Percentiles rank a stretch among this genome's conserved stretches.
Evolutionary conservation across 805 yeast genomes (phyloP).

Genomic region (Myxozyma sirexii): DNA sequence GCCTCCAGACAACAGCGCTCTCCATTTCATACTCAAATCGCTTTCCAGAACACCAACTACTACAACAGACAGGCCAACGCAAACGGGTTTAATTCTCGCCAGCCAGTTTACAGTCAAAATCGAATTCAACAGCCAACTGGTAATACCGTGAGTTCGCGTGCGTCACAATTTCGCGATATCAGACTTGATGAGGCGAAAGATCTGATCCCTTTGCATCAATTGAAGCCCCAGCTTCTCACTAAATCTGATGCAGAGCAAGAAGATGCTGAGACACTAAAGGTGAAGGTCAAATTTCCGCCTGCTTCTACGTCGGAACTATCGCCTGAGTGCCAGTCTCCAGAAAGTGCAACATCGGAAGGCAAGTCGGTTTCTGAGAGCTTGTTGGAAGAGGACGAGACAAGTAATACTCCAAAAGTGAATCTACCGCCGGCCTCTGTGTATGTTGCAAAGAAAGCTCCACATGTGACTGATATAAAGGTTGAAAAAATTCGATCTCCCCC

Average conservation of each 20-base stretch:
- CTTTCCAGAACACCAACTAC: too few species aligned
- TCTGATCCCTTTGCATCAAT: neutral
- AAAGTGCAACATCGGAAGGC: too few species aligned
- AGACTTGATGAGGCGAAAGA: neutral
- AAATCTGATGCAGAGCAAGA: neutral
- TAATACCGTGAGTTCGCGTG: neutral
- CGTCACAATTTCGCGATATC: neutral
- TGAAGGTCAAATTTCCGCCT: slow-evolving; percentile 4
- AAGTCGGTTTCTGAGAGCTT: neutral
- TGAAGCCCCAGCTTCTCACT: neutral
- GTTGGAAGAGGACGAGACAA: slow-evolving; percentile 9
- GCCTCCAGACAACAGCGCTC: too few species aligned
- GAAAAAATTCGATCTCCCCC: neutral
- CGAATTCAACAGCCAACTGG: neutral
- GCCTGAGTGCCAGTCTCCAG: neutral
- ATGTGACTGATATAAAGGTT: neutral
- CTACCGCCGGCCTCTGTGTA: slow-evolving; percentile 19
- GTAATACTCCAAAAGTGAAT: slow-evolving; percentile 12
- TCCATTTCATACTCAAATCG: too few species aligned
- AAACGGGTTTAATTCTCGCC: too few species aligned
- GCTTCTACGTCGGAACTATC: neutral
- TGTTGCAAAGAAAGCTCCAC: neutral
- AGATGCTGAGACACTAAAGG: neutral
- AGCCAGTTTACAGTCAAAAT: too few species aligned
- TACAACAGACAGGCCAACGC: too few species aligned